Evolutionary conservation across 176 grass and related monocot genomes (phyloP).

Genomic region (Aegilops bicornis): DNA sequence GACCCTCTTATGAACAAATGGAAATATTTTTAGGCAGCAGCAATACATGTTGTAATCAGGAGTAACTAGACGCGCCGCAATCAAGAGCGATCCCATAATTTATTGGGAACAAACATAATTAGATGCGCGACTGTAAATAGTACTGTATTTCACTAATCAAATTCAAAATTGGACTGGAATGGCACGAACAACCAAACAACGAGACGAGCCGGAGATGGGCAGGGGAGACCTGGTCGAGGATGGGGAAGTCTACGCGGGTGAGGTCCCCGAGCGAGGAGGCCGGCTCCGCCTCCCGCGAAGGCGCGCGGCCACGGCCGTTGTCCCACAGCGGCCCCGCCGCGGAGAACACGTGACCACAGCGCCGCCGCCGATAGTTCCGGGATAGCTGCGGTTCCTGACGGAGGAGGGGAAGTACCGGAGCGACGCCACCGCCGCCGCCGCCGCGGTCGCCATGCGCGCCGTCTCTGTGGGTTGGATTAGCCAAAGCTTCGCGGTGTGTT

Average conservation of each 20-base stretch:
- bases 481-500: background rate
- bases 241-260: slow-evolving; percentile 76
- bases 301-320: slow-evolving; percentile 34
- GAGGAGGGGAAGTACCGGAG: slow-evolving; percentile 44
- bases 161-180: background rate
- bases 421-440: slow-evolving; percentile 24
- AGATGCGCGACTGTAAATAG: background rate
- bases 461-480: slow-evolving; percentile 24
- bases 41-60: background rate
- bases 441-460: slow-evolving; percentile 44
- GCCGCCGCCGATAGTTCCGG: background rate
- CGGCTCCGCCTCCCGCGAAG: slow-evolving; percentile 49
- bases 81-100: background rate
- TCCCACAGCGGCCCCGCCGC: slow-evolving; percentile 4
- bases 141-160: background rate
- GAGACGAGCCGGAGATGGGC: too few relatives aligned
- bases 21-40: background rate
- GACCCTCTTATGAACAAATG: slow-evolving; percentile 2
- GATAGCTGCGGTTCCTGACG: background rate
- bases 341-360: background rate
- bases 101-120: background rate
- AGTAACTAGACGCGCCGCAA: background rate
- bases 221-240: slow-evolving; percentile 72
- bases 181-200: background rate
- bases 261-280: slow-evolving; percentile 66